Percentiles rank a stretch among this genome's conserved stretches.
These are phyloP conservation scores for Inonotus hispidus DNA, from an alignment of 1,284 basidiomycete species.

Conservation along the genomic window DNA sequence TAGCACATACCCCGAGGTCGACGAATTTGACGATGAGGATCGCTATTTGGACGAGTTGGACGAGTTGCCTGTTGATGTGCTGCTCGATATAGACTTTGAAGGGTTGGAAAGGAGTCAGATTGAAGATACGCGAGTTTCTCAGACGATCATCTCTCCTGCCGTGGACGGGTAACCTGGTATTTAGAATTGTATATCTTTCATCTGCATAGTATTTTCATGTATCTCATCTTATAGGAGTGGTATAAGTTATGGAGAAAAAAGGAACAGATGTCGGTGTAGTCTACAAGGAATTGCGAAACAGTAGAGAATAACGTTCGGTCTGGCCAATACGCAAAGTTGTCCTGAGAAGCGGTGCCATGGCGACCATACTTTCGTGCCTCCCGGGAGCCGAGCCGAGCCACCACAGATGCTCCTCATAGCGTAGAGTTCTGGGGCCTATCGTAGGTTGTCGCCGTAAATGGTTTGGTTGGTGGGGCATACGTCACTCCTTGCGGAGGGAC, in stretches of 20 bases:
- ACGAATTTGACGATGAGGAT: slow-evolving; percentile 20
- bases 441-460: slow-evolving; percentile 10
- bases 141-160: not conserved
- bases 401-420: too few species aligned
- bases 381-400: too few species aligned
- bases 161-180: not conserved
- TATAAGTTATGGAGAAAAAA: not conserved
- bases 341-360: not conserved
- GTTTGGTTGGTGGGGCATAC: not conserved
- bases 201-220: too few species aligned
- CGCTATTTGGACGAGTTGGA: slow-evolving; percentile 24
- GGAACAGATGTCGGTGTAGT: not conserved
- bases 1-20: slow-evolving; percentile 12
- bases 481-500: not conserved
- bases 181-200: not conserved
- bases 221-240: not conserved
- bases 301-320: not conserved
- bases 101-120: slow-evolving; percentile 6
- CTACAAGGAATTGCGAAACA: slow-evolving; percentile 2
- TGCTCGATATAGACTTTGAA: slow-evolving; percentile 20
- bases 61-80: slow-evolving; percentile 20
- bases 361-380: too few species aligned
- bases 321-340: not conserved
- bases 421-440: not conserved
- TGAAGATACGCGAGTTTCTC: slow-evolving; percentile 3